Evolutionary conservation across 352 stramenopile genomes (phyloP).

Genomic region (Pythium vanterpoolii): DNA sequence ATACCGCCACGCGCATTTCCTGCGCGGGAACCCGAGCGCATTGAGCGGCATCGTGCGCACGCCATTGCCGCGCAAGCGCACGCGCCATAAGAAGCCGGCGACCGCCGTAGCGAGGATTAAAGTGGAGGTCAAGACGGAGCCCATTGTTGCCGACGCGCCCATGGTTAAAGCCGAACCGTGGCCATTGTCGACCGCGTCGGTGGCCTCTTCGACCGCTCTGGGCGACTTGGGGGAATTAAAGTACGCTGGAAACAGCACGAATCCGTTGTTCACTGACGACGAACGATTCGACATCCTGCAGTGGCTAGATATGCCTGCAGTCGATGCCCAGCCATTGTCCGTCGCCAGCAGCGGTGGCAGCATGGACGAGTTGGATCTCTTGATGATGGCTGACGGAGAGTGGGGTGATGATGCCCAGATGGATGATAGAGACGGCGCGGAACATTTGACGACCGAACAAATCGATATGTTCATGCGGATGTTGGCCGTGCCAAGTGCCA

Average conservation of each 20-base stretch:
- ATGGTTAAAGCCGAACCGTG: slow-evolving; percentile 7
- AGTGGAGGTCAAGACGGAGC: slow-evolving; percentile 8
- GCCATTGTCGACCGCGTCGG: slow-evolving; percentile 2
- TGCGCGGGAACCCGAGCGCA: slow-evolving; percentile 16
- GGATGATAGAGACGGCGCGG: neutral
- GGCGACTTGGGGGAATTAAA: slow-evolving; percentile 1
- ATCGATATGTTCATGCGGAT: slow-evolving; percentile 20
- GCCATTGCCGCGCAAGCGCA: slow-evolving; percentile 14
- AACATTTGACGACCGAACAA: slow-evolving; percentile 19
- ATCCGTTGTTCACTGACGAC: slow-evolving; percentile 26
- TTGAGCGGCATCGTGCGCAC: slow-evolving; percentile 22
- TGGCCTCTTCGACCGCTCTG: neutral
- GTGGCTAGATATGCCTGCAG: slow-evolving; percentile 26
- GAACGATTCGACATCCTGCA: slow-evolving; percentile 27
- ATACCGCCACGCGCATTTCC: slow-evolving; percentile 19
- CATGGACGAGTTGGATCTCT: slow-evolving; percentile 13
- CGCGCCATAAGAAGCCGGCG: slow-evolving; percentile 17
- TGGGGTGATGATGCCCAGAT: neutral
- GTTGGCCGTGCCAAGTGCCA: neutral
- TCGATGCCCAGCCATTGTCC: slow-evolving; percentile 11
- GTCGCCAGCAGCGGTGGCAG: slow-evolving; percentile 11
- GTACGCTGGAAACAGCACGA: slow-evolving; percentile 23
- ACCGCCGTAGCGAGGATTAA: neutral
- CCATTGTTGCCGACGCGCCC: neutral
- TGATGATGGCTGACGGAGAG: slow-evolving; percentile 8